phyloP scores from a whole-genome alignment of 2,329 filamentous ascomycete species.

The Xylaria polymorpha region DNA sequence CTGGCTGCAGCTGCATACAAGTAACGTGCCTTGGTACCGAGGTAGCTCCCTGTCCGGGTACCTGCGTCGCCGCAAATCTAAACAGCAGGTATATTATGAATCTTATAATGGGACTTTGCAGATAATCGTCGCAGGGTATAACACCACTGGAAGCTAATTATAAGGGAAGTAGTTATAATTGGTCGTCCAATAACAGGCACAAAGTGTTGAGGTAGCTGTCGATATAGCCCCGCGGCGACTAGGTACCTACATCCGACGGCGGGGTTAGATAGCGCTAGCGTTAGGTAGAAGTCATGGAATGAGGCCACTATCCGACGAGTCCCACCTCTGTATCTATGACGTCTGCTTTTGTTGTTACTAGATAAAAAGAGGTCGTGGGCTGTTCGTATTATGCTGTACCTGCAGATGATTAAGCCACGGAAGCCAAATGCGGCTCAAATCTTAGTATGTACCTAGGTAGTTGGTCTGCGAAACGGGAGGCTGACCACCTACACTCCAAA shows the following conservation, averaged over 20 bases:
- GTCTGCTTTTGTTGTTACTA: background rate
- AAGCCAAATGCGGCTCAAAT: slow-evolving; percentile 8
- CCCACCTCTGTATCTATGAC: background rate
- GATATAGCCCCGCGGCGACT: background rate
- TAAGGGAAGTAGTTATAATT: background rate
- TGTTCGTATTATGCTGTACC: slow-evolving; percentile 1
- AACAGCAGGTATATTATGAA: background rate
- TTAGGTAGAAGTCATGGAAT: background rate
- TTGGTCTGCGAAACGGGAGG: background rate
- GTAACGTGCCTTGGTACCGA: background rate
- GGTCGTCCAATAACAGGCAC: background rate
- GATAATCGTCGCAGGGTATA: background rate
- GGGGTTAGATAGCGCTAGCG: slow-evolving; percentile 7
- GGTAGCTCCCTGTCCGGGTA: background rate
- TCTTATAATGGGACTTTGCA: background rate
- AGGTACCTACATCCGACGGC: background rate
- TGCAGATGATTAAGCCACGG: slow-evolving; percentile 5
- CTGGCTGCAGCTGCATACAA: background rate
- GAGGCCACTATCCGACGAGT: background rate
- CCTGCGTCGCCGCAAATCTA: background rate
- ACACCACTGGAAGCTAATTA: background rate
- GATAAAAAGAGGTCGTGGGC: background rate
- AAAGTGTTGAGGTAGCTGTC: background rate
- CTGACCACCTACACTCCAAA: too few relatives aligned
- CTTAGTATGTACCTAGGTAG: too few relatives aligned